phyloP scores from a whole-genome alignment of 768 basidiomycete species.

The Amanita muscaria region DNA sequence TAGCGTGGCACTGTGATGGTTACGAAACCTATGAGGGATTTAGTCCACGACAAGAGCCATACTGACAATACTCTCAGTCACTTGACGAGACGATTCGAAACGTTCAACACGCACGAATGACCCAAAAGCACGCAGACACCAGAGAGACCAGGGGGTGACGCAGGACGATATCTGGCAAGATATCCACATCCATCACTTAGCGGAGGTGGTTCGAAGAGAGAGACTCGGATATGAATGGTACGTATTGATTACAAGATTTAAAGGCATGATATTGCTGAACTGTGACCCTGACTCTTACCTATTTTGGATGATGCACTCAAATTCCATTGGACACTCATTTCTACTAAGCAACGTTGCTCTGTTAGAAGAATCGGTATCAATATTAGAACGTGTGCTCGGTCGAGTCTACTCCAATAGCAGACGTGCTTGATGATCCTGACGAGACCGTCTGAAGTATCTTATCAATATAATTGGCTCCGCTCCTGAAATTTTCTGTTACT shows the following conservation, averaged over 20 bases:
- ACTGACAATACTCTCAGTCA: conserved; percentile 33
- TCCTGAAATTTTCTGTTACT: conserved; percentile 36
- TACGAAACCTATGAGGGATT: conserved; percentile 62
- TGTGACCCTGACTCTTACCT: too few species aligned
- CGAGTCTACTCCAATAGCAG: conserved; percentile 76
- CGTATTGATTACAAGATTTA: too few species aligned
- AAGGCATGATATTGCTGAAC: too few species aligned
- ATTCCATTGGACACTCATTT: too few species aligned
- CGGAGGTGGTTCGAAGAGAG: background rate
- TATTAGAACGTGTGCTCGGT: conserved; percentile 82
- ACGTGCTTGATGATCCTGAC: conserved; percentile 84
- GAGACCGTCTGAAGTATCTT: conserved; percentile 76
- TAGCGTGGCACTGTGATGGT: conserved; percentile 78
- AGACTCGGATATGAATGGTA: background rate
- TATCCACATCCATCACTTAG: conserved; percentile 29
- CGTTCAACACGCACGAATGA: conserved; percentile 58
- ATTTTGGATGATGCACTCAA: background rate
- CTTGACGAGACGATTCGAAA: background rate
- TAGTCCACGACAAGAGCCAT: conserved; percentile 75
- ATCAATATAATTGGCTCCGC: conserved; percentile 88
- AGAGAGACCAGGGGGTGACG: conserved; percentile 70
- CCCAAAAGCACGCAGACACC: conserved; percentile 79
- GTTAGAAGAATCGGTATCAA: background rate
- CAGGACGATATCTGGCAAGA: conserved; percentile 25
- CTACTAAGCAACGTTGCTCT: background rate